A percentile compares a stretch with the other conserved stretches of the same genome.
Evolutionary conservation across 257 asterid species (phyloP).

Genomic region (Salvia hispanica): DNA sequence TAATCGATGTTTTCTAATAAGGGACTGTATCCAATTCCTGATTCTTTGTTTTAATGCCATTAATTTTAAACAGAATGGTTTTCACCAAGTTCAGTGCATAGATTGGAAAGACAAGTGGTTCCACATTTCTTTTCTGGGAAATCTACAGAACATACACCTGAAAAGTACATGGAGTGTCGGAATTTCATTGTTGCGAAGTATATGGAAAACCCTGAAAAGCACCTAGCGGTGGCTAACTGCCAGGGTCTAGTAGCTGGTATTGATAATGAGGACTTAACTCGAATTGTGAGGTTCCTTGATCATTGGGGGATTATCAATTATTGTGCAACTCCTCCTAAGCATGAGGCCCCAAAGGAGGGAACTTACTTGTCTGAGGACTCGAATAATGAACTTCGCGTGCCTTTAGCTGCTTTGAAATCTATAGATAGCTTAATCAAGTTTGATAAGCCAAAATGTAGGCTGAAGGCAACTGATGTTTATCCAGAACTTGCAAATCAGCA

Average conservation of each 20-base stretch:
- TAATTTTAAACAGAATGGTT: slow-evolving; percentile 78
- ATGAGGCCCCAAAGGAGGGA: slow-evolving; percentile 57
- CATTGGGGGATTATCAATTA: slow-evolving; percentile 97
- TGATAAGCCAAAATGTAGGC: slow-evolving; percentile 84
- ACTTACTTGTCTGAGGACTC: slow-evolving; percentile 69
- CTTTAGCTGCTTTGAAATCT: slow-evolving; percentile 82
- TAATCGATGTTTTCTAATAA: background rate
- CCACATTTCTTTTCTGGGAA: slow-evolving; percentile 98
- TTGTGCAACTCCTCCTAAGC: slow-evolving; percentile 66
- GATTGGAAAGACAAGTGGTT: slow-evolving; percentile 99
- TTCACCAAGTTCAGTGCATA: slow-evolving; percentile 89
- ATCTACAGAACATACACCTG: slow-evolving; percentile 85
- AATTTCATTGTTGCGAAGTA: slow-evolving; percentile 84
- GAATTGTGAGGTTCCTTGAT: slow-evolving; percentile 88
- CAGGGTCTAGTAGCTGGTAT: slow-evolving; percentile 63
- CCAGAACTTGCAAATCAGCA: slow-evolving; percentile 61
- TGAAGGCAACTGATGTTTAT: slow-evolving; percentile 76
- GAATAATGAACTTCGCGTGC: slow-evolving; percentile 78
- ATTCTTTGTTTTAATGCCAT: slow-evolving; percentile 23
- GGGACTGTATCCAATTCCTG: slow-evolving; percentile 18
- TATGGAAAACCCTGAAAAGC: slow-evolving; percentile 85
- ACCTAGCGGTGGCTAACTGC: slow-evolving; percentile 69
- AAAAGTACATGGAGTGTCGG: slow-evolving; percentile 88
- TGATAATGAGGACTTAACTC: slow-evolving; percentile 67
- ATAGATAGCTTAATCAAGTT: slow-evolving; percentile 88